Base-by-base conservation (phyloP, 208 protist genomes). In the Leptomonas pyrrhocoris region DNA sequence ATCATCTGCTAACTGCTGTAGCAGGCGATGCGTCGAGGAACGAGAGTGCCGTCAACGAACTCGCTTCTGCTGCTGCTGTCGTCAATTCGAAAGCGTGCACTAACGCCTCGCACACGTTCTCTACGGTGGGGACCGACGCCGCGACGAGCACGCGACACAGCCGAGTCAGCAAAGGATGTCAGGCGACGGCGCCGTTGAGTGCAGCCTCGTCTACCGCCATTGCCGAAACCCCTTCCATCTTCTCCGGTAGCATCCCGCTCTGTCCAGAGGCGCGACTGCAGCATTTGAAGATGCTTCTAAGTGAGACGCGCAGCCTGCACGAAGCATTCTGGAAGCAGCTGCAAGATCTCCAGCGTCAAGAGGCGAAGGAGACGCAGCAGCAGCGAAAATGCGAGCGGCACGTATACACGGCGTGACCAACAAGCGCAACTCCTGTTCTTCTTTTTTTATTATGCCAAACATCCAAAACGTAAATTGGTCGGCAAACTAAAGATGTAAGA, bases 251-350 rank as follows among this genome's bases (percentile, higher is more conserved):
- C 1, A 16, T 25, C 12, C 11, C n/a, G n/a, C 27, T 43, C 31
- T 25, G 21, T 16, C 69, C 43, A 19, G 43, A 62, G 12, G 42
- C 46, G 16, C 40, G 54, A 31, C 0, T 63, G 7, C 60, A 34
- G 11, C 58, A 57, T 31, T 8, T 74, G 42, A 25, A 49, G 21
- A 23, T 4, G n/a, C 40, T 74, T 13, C n/a, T 74, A 30, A 3
- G 19, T 16, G 69, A 74, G 51, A 74, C 51, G 21, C 60, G 46
- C 54, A 31, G 0, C 15, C 53, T 74, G 43, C 69, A 68, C n/a
- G 45, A 50, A 19, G 50, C 53, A 2, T 30, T 74, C n/a, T 55
- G 25, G 53, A 5, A 74, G 42, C 60, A 74, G 38, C 53, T 74
- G 21, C 25, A 48, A 16, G 60, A 74, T 4, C 46, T 74, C 30